A percentile compares a stretch with the other conserved stretches of the same genome.
Evolutionary conservation across 2,329 filamentous ascomycete species (phyloP).

Genomic region (Phialophora verrucosa): DNA sequence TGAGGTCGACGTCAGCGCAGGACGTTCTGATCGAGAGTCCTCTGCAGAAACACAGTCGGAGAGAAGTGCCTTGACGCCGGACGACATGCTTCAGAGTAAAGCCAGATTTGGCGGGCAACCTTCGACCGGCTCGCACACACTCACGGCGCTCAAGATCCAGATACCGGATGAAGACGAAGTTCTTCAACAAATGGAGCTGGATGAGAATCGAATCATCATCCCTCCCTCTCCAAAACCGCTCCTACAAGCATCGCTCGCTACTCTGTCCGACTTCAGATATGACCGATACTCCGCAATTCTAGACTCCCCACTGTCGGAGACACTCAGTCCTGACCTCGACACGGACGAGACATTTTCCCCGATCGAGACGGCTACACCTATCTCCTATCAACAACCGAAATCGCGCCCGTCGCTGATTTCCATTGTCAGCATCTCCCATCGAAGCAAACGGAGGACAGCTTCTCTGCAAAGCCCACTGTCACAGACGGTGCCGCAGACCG

Average conservation of each 20-base stretch:
- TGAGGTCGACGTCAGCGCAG: conserved; percentile 15
- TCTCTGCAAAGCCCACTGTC: conserved; percentile 30
- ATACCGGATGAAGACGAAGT: conserved; percentile 26
- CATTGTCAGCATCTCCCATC: conserved; percentile 26
- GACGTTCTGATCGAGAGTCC: conserved; percentile 29
- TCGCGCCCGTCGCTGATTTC: conserved; percentile 38
- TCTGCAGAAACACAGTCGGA: conserved; percentile 33
- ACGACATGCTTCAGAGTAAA: conserved; percentile 19
- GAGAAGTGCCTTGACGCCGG: conserved; percentile 30
- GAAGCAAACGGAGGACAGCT: conserved; percentile 26
- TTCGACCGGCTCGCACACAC: background rate
- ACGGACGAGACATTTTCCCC: conserved; percentile 33
- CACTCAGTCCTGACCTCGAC: conserved; percentile 26
- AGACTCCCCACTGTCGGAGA: conserved; percentile 29
- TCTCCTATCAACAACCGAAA: conserved; percentile 36
- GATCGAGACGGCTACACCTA: conserved; percentile 37
- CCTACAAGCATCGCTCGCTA: conserved; percentile 35
- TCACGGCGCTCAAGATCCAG: conserved; percentile 28
- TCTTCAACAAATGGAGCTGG: conserved; percentile 17
- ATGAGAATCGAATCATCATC: conserved; percentile 24
- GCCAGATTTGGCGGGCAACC: conserved; percentile 17
- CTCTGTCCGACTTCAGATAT: conserved; percentile 34
- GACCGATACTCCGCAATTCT: conserved; percentile 33
- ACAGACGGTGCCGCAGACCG: conserved; percentile 11
- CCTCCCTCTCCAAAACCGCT: conserved; percentile 27